Percentiles rank a stretch among this genome's conserved stretches.
Evolutionary conservation across 2,329 filamentous ascomycete genomes (phyloP).

Genomic region (Teratosphaeria pseudoeucalypti): DNA sequence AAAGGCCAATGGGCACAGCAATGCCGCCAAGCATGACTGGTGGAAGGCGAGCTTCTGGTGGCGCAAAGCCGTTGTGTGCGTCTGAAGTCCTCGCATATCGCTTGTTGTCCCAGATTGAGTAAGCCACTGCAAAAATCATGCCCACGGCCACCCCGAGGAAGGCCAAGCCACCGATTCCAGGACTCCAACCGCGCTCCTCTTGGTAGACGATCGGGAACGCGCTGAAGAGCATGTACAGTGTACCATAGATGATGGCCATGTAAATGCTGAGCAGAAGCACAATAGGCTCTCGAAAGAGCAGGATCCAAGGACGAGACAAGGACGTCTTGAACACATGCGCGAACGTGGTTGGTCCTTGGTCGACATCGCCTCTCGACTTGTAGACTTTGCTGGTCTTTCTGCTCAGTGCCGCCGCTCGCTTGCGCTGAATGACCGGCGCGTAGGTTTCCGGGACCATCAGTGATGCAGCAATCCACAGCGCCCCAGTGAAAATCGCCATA

Average conservation of each 20-base stretch:
- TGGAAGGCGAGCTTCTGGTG: slow-evolving; percentile 56
- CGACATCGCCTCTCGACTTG: slow-evolving; percentile 35
- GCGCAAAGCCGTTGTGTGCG: slow-evolving; percentile 44
- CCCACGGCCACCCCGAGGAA: slow-evolving; percentile 61
- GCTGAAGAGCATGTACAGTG: slow-evolving; percentile 40
- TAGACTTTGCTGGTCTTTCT: slow-evolving; percentile 46
- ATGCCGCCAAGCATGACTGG: slow-evolving; percentile 53
- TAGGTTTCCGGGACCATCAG: slow-evolving; percentile 51
- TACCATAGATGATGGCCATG: slow-evolving; percentile 49
- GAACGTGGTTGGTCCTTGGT: slow-evolving; percentile 28
- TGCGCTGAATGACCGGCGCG: slow-evolving; percentile 45
- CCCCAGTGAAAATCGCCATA: slow-evolving; percentile 52
- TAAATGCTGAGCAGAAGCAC: slow-evolving; percentile 55
- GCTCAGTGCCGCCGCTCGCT: slow-evolving; percentile 42
- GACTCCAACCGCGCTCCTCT: slow-evolving; percentile 46
- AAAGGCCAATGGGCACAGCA: slow-evolving; percentile 52
- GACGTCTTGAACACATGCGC: slow-evolving; percentile 41
- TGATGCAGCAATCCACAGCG: slow-evolving; percentile 46
- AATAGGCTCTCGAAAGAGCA: slow-evolving; percentile 62
- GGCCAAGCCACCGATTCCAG: slow-evolving; percentile 51
- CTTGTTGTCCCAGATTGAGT: slow-evolving; percentile 44
- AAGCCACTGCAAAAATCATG: slow-evolving; percentile 49
- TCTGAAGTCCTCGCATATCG: slow-evolving; percentile 40
- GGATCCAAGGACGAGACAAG: slow-evolving; percentile 56
- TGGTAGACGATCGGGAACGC: slow-evolving; percentile 54